Evolutionary conservation across 768 basidiomycete species (phyloP).

Genomic region (Psilocybe sp.): DNA sequence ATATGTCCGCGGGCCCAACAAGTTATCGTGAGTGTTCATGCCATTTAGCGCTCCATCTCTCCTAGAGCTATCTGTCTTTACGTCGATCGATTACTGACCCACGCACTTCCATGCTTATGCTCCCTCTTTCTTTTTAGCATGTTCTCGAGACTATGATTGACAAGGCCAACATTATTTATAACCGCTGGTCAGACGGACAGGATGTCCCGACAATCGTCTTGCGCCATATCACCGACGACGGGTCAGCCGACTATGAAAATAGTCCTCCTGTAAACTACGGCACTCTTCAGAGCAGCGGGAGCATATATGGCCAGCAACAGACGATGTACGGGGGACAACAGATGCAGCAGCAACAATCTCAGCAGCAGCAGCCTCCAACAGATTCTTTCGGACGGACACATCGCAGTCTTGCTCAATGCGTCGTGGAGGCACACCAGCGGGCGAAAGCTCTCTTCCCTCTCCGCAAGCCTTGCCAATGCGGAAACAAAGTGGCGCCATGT

Average conservation of each 20-base stretch:
- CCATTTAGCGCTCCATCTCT: neutral
- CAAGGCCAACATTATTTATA: conserved; percentile 48
- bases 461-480: conserved; percentile 43
- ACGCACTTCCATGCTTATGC: no score
- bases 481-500: conserved; percentile 23
- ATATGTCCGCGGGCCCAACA: conserved; percentile 43
- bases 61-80: neutral
- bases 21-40: conserved; percentile 37
- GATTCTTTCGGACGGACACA: conserved; percentile 42
- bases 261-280: neutral
- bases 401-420: conserved; percentile 41
- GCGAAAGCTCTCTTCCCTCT: conserved; percentile 40
- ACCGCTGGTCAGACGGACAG: conserved; percentile 43
- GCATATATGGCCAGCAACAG: neutral
- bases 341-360: conserved; percentile 6
- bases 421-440: conserved; percentile 44
- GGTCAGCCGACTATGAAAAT: conserved; percentile 15
- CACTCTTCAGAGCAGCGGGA: neutral
- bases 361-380: conserved; percentile 16
- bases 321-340: conserved; percentile 4
- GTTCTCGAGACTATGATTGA: conserved; percentile 48
- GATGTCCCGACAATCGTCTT: conserved; percentile 41
- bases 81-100: no score
- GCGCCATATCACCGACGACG: conserved; percentile 33
- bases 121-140: conserved; percentile 28